These are phyloP conservation scores for Fusarium brevicatenulatum DNA, from an alignment of 2,329 filamentous ascomycete genomes.

Conservation along the genomic window DNA sequence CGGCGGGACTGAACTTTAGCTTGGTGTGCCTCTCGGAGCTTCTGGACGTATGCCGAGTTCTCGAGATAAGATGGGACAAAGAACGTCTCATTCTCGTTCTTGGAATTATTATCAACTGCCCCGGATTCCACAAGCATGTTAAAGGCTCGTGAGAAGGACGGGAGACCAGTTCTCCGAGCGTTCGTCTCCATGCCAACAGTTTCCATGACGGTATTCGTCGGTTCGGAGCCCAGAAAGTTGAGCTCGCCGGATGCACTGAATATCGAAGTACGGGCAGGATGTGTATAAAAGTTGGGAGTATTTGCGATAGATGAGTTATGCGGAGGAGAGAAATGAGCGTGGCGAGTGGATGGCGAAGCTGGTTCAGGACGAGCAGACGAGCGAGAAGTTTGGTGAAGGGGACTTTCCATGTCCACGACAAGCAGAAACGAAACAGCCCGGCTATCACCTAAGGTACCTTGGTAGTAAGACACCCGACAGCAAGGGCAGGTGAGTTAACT, in stretches of 20 bases:
- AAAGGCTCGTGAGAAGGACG: slow-evolving; percentile 64
- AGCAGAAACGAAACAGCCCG: slow-evolving; percentile 4
- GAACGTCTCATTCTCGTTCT: slow-evolving; percentile 60
- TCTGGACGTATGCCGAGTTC: slow-evolving; percentile 80
- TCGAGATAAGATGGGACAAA: slow-evolving; percentile 87
- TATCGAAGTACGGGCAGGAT: slow-evolving; percentile 53
- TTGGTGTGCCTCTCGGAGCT: slow-evolving; percentile 76
- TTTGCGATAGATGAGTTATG: slow-evolving; percentile 23
- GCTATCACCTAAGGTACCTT: neutral
- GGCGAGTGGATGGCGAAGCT: slow-evolving; percentile 34
- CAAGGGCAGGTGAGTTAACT: slow-evolving; percentile 9
- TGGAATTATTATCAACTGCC: slow-evolving; percentile 41
- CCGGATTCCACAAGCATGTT: slow-evolving; percentile 57
- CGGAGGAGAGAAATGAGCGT: slow-evolving; percentile 27
- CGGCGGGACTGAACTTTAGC: slow-evolving; percentile 64
- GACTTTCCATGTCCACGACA: slow-evolving; percentile 40
- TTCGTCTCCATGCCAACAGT: slow-evolving; percentile 47
- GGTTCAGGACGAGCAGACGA: slow-evolving; percentile 38
- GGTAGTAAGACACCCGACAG: slow-evolving; percentile 9
- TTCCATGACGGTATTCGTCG: slow-evolving; percentile 45
- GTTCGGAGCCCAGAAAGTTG: slow-evolving; percentile 27
- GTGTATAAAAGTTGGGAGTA: slow-evolving; percentile 42
- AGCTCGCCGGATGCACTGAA: slow-evolving; percentile 59
- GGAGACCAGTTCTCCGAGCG: slow-evolving; percentile 49
- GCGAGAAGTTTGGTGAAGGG: slow-evolving; percentile 39